Base-by-base conservation (phyloP, 768 basidiomycete genomes). In the Mycena rebaudengoi region DNA sequence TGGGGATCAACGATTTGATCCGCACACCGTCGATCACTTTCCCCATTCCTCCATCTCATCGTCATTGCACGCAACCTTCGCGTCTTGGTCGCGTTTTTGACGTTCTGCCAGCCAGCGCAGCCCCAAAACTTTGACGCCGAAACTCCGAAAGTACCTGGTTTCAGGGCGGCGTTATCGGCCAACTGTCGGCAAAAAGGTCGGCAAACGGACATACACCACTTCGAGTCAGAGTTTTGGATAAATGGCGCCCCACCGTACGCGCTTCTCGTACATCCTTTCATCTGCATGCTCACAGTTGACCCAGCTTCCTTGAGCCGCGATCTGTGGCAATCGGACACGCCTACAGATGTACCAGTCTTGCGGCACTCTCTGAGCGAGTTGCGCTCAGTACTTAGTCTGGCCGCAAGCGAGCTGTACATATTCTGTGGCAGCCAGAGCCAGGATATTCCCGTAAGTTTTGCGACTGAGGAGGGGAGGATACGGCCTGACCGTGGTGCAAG, bases 371-470 rank as follows among this genome's bases (percentile, higher is more conserved):
- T 94, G n/a, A 83, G 88, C 65, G 88, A 92, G 73, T 79, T 83
- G 40, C 80, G 83, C 73, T 94, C 92, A 7, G 86, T 94, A 4
- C 80, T 95, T 29, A 89, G 91, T 71, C 78, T 95, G 14, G 91
- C 90, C 26, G 89, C 93, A 2, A 90, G 90, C 71, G 83, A 84
- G 7, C 73, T 80, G 13, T 84, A 92, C 71, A 92, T 97, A 44
- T 97, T 92, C 72, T 91, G 89, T 57, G 95, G 95, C 1, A 91
- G 88, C 67, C 94, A 96, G 72, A 86, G 84, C 48, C 79, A 86
- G 60, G 87, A 91, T 70, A 94, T 96, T 58, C 86, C 86, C 51
- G 95, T 94, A 67, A 68, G 86, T 60, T 65, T 43, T 32, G 28
- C 43, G 14, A 21, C 32, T 40, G 23, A 16, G 12, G 50, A 30